Base-by-base conservation (phyloP, 495 filamentous ascomycete genomes). In the Podospora appendiculata region DNA sequence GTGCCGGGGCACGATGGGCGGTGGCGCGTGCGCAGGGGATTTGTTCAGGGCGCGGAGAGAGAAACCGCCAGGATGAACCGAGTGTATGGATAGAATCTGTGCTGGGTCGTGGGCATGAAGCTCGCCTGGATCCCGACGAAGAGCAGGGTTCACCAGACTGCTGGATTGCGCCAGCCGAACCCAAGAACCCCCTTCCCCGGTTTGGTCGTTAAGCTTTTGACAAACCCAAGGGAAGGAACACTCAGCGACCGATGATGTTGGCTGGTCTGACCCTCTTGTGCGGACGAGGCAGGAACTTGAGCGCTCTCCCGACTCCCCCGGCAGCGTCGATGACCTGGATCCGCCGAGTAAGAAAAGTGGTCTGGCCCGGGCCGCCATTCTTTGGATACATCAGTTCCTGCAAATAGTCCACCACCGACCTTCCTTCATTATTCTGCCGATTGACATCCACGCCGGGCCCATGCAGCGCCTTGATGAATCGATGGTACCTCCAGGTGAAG, bases 391-490 rank as follows among this genome's bases (percentile, higher is more conserved):
- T 56, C 0, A 60, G 50, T 17, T 48, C 35, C 33, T 48, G 18
- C 8, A 60, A 53, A 40, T 56, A 56, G 33, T 60, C 53, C 8
- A 40, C 50, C 16, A 47, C 43, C 8, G 53, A 56, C 44, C 32
- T 43, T 6, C 53, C 50, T 2, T 47, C 57, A 32, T 44, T 45
- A 39, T 60, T 60, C n/a, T 16, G 42, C 11, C 52, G 53, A 39
- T 60, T 60, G 40, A 60, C 52, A 17, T 60, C 57, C 12, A 60
- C 47, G 13, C 39, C 50, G 6, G 53, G 53, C 10, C 50, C 50
- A 4, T n/a, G 14, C 8, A 60, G 43, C 14, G 48, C 41, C 32
- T 49, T 52, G 47, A 60, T 54, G 40, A 56, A 60, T 25, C 53
- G 53, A 42, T 56, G 57, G 25, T 56, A 56, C 32, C 54, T 53